phyloP scores from a whole-genome alignment of 495 filamentous ascomycete species.

The Cercophora samala region DNA sequence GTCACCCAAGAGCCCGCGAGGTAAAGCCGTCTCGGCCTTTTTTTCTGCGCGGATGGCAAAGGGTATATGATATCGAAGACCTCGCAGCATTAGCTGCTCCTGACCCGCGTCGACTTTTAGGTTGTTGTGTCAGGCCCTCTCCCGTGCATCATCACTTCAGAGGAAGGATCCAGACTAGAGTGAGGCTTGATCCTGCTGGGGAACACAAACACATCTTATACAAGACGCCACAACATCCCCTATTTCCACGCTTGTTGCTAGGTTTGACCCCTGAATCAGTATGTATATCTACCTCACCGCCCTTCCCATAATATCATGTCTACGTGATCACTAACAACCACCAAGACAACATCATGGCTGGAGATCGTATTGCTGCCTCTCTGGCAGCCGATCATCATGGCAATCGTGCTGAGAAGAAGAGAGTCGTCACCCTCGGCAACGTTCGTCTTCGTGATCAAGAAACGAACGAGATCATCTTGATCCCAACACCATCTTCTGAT shows the following conservation, averaged over 20 bases:
- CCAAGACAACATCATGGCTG: constrained; percentile 10
- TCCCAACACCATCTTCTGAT: constrained; percentile 57
- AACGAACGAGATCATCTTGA: constrained; percentile 51
- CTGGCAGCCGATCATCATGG: constrained; percentile 22
- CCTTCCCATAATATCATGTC: neutral
- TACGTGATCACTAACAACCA: neutral
- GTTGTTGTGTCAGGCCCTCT: neutral
- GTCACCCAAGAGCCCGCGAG: constrained; percentile 2
- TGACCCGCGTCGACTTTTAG: neutral
- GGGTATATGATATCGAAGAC: neutral
- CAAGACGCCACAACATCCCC: neutral
- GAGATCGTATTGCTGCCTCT: constrained; percentile 20
- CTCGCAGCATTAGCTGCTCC: neutral
- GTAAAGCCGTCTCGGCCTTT: constrained; percentile 6
- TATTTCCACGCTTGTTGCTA: neutral
- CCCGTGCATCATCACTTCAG: neutral
- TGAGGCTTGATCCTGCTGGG: neutral
- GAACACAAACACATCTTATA: neutral
- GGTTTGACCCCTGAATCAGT: neutral
- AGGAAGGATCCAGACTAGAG: neutral
- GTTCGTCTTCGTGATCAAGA: constrained; percentile 48
- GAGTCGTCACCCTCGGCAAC: constrained; percentile 41
- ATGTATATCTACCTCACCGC: neutral
- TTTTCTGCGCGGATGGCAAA: neutral
- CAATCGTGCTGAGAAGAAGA: constrained; percentile 18